Evolutionary conservation across 768 basidiomycete genomes (phyloP), one percentile per base, ranked within the genome.

Genomic region (Mycena chlorophos): DNA sequence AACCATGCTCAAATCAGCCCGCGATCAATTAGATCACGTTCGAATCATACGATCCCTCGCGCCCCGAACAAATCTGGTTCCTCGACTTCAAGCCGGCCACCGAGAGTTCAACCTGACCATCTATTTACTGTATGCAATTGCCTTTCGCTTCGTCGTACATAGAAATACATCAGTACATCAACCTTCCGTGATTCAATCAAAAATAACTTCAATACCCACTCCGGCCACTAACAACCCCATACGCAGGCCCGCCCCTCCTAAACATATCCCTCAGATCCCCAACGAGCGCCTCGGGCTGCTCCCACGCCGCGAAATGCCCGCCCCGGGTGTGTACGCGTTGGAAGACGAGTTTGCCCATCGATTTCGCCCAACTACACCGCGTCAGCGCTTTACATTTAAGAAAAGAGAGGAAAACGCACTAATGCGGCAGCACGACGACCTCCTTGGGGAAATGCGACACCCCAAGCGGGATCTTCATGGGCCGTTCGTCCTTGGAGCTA

Each of bases 391-490:
- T n/a, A n/a, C n/a, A 17, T 25, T 13, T 27, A 28, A 39, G 31
- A 28, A 45, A 27, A 16, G 0, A 23, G 38, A 50, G n/a, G n/a
- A 38, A 51, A 20, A 54, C 68, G 34, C 46, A 69, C 70, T 42
- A 56, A 55, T 58, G 64, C 23, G 68, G 72, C 20, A 62, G 38
- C 17, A 43, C 29, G 25, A 66, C 27, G 0, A 78, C 1, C 28
- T 84, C 81, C 30, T 74, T 71, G 16, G 81, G 81, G 58, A 84
- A 83, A 46, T 69, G 69, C 0, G 77, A 81, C 19, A 74, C 55
- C 0, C 83, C 83, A 49, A 75, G 63, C 1, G 81, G 82, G n/a
- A 81, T 74, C 2, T 55, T 52, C 5, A n/a, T n/a, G n/a, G n/a
- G n/a, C n/a, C n/a, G n/a, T n/a, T n/a, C n/a, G n/a, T n/a, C n/a